Evolutionary conservation across 495 filamentous ascomycete species (phyloP).

Genomic region (Oidiodendron maius): DNA sequence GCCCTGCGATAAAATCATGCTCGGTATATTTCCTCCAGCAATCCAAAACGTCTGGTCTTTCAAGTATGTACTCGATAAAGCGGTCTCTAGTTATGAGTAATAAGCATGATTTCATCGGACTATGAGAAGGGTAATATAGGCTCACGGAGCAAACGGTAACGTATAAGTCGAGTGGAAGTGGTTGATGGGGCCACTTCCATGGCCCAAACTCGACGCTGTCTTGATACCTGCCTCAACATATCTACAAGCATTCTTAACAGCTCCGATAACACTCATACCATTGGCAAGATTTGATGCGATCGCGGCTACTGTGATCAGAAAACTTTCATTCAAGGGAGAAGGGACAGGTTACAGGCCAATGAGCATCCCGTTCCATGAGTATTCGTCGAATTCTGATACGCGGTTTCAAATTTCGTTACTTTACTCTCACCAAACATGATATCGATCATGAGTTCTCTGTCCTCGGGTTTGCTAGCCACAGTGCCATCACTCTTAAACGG

Average conservation of each 20-base stretch:
- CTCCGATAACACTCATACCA: slow-evolving; percentile 47
- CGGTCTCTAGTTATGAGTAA: slow-evolving; percentile 46
- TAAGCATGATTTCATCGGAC: slow-evolving; percentile 9
- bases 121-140: slow-evolving; percentile 6
- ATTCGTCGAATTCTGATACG: slow-evolving; percentile 64
- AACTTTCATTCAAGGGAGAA: neutral
- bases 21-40: slow-evolving; percentile 70
- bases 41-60: slow-evolving; percentile 61
- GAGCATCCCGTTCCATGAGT: slow-evolving; percentile 97
- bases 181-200: slow-evolving; percentile 84
- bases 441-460: slow-evolving; percentile 65
- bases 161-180: slow-evolving; percentile 84
- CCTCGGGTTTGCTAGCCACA: slow-evolving; percentile 45
- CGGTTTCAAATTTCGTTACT: slow-evolving; percentile 54
- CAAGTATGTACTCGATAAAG: slow-evolving; percentile 81
- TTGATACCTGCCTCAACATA: slow-evolving; percentile 84
- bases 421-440: slow-evolving; percentile 59
- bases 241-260: slow-evolving; percentile 64
- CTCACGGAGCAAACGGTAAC: slow-evolving; percentile 78
- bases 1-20: slow-evolving; percentile 72
- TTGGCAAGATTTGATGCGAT: slow-evolving; percentile 82
- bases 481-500: slow-evolving; percentile 61
- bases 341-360: slow-evolving; percentile 64
- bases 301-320: slow-evolving; percentile 48
- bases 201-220: slow-evolving; percentile 65